Evolutionary conservation across 2,329 filamentous ascomycete species (phyloP), one percentile per base, ranked within the genome.

Genomic region (Anthostomella pinea): DNA sequence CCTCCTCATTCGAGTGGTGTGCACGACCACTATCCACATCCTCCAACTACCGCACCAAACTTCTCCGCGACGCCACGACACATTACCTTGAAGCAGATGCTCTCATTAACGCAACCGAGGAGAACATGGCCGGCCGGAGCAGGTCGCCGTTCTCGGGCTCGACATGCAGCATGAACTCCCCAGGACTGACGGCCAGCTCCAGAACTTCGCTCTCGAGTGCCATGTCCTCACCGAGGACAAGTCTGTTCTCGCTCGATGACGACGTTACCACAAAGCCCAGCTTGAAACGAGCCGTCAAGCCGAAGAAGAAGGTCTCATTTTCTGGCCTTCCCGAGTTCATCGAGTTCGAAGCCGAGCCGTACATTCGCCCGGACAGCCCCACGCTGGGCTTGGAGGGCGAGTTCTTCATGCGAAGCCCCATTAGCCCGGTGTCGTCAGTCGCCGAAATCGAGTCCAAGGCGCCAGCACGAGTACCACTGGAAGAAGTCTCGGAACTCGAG

Each of bases 321-420:
- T 68, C 64, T 10, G 49, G 51, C 33, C 31, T 59, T 15, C 55
- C 57, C 1, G 51, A 59, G 20, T 41, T 57, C 20, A 51, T 56
- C 29, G 57, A 60, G 17, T 54, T 56, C 15, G 59, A 61, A 11
- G 64, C 51, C 3, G 58, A 75, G 48, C 71, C 73, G 14, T 60
- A 69, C 20, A 66, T 77, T 41, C 73, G 77, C 7, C 77, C 76
- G 0, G 77, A 81, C 48, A 80, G 76, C 3, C 77, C 77, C 2
- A 81, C 77, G 0, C 68, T 81, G 5, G 77, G 77, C 8, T 56
- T 76, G 38, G 72, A 74, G 33, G 70, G 71, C 45, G 39, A 53
- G 26, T 25, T 44, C 29, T 31, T 46, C 27, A 43, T 49, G 19
- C 38, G 43, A 4, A 27, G 38, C 5, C 21, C 34, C 10, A n/a